Percentiles rank a stretch among this genome's conserved stretches.
These are phyloP conservation scores for Coffea canephora DNA, from an alignment of 257 asterid species.

Conservation along the genomic window DNA sequence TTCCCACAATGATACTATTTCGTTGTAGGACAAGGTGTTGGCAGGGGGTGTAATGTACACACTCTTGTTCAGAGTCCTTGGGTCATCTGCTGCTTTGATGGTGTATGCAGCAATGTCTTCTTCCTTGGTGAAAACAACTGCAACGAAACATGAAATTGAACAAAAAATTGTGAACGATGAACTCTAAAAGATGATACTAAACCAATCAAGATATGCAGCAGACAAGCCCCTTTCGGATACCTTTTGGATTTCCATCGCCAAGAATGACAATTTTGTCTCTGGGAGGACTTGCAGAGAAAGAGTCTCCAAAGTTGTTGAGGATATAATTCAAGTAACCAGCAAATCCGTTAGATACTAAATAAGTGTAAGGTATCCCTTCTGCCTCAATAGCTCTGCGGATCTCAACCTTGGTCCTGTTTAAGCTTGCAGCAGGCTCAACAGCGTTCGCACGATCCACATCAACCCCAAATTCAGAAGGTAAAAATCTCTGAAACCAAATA, in stretches of 20 bases:
- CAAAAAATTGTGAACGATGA: too few species aligned
- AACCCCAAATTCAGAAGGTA: too few species aligned
- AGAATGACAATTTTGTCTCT: conserved; percentile 21
- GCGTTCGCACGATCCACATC: too few species aligned
- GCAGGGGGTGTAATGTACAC: conserved; percentile 21
- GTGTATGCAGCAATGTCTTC: conserved; percentile 1
- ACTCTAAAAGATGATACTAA: too few species aligned
- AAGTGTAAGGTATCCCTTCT: conserved; percentile 14
- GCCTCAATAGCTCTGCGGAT: conserved; percentile 24
- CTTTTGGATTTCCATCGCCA: conserved; percentile 18
- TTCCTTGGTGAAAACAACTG: conserved; percentile 20
- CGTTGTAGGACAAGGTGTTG: conserved; percentile 22
- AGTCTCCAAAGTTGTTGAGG: conserved; percentile 12
- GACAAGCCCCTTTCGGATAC: too few species aligned
- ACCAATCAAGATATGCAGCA: neutral
- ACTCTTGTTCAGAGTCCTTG: too few species aligned
- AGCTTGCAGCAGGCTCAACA: too few species aligned
- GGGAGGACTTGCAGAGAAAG: conserved; percentile 13
- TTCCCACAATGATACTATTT: conserved; percentile 26
- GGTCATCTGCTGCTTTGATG: too few species aligned
- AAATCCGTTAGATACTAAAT: conserved; percentile 16
- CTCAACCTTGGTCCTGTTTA: too few species aligned
- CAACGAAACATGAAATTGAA: neutral
- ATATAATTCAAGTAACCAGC: conserved; percentile 6
- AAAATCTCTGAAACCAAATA: too few species aligned